phyloP scores from a whole-genome alignment of 2,329 filamentous ascomycete genomes.

The Aspergillus carbonarius region DNA sequence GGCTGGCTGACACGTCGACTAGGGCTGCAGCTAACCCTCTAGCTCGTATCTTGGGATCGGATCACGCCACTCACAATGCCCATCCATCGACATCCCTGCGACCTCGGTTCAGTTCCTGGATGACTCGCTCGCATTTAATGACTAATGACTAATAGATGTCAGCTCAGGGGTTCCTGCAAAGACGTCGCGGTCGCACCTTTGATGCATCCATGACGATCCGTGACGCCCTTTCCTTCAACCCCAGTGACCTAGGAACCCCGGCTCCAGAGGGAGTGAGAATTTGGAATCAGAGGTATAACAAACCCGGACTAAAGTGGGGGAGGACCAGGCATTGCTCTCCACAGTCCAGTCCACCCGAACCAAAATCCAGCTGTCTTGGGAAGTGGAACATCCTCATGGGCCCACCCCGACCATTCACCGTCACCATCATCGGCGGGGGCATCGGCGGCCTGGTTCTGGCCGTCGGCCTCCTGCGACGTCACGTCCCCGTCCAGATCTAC shows the following conservation, averaged over 20 bases:
- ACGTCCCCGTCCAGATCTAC: constrained; percentile 53
- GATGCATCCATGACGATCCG: not conserved
- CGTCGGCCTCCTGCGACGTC: constrained; percentile 50
- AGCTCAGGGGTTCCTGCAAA: not conserved
- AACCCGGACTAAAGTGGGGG: not conserved
- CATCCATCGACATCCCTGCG: not conserved
- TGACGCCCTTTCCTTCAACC: not conserved
- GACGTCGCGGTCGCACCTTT: not conserved
- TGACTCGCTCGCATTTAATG: not conserved
- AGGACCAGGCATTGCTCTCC: not conserved
- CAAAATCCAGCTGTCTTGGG: not conserved
- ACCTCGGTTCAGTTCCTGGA: not conserved
- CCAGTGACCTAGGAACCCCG: not conserved
- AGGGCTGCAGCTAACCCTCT: too few relatives aligned
- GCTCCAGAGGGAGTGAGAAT: not conserved
- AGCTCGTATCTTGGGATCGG: not conserved
- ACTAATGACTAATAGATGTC: not conserved
- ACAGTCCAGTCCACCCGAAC: not conserved
- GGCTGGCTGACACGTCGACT: too few relatives aligned
- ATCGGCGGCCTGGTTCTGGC: constrained; percentile 58
- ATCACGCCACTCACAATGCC: not conserved
- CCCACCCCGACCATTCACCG: constrained; percentile 38
- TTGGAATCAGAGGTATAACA: not conserved
- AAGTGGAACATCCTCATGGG: not conserved
- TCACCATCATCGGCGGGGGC: constrained; percentile 61